Base-by-base conservation (phyloP, 495 filamentous ascomycete genomes). In the Talaromyces ruber region DNA sequence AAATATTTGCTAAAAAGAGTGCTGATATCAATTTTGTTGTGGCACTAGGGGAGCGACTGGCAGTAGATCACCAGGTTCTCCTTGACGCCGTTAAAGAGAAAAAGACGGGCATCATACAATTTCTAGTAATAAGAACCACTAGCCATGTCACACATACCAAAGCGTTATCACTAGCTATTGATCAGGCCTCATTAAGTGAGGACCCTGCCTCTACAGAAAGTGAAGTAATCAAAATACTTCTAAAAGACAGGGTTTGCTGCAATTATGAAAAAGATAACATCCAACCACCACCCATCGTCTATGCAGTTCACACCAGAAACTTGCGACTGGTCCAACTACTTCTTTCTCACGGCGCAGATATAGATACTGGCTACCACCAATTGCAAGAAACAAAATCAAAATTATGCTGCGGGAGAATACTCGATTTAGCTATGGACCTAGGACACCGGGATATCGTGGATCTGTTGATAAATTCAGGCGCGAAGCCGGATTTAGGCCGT, bases 331-430 rank as follows among this genome's bases (percentile, higher is more conserved):
- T 59, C 9, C n/a, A 45, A 43, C 1, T 59, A 25, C 37, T 59
- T 11, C 32, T 59, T 59, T 59, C 57, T 25, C 18, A 45, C 24
- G 57, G 57, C 11, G 57, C 57, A 43, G 37, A 59, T 45, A 34
- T 45, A 6, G 45, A 59, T 28, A 59, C 37, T 14, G 32, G 32
- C 7, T 59, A 59, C 25, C 57, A 29, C 2, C 14, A 25, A 57
- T 16, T 57, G 18, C 26, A 6, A 3, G 16, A 22, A 0, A 30
- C 54, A 57, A 21, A 14, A 4, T 57, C 54, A 22, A 30, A 34
- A 7, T 22, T 57, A n/a, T 57, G 54, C n/a, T 57, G 54, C 6
- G 54, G 54, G 28, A 57, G 54, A 16, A 57, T 57, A 2, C 2
- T 30, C 4, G 8, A 25, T 18, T 25, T 57, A 16, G 54, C 54